Evolutionary conservation across 2,329 filamentous ascomycete genomes (phyloP).

Genomic region (Lojkania enalia): DNA sequence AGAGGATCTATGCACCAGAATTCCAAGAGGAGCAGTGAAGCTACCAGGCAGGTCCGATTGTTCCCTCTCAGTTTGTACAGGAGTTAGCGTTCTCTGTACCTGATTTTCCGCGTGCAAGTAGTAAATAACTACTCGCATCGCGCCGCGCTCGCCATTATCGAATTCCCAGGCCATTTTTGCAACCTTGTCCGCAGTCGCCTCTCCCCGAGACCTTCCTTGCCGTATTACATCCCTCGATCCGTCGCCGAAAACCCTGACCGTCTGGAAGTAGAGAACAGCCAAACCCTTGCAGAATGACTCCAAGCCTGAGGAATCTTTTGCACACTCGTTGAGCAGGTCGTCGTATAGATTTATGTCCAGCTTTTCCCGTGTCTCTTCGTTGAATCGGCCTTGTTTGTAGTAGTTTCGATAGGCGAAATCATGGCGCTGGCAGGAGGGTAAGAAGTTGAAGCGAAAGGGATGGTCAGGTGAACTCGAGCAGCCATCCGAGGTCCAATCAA

Average conservation of each 20-base stretch:
- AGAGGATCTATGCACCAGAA: no score
- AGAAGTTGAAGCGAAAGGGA: slow-evolving; percentile 40
- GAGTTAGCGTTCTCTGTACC: no score
- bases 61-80: no score
- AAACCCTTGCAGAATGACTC: not conserved
- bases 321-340: not conserved
- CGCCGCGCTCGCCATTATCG: no score
- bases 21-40: no score
- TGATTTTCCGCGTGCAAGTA: no score
- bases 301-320: not conserved
- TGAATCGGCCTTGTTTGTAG: slow-evolving; percentile 53
- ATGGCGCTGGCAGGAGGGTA: slow-evolving; percentile 50
- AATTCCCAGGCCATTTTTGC: no score
- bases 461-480: slow-evolving; percentile 40
- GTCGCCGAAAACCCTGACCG: not conserved
- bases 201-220: not conserved
- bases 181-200: no score
- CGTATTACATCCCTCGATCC: not conserved
- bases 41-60: no score
- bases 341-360: slow-evolving; percentile 47
- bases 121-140: no score
- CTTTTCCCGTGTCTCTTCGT: slow-evolving; percentile 41
- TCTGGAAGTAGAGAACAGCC: not conserved
- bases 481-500: slow-evolving; percentile 44
- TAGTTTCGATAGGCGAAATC: slow-evolving; percentile 62